Conservation (phyloP, 129 eudicot genomes). For the Flaveria robusta region DNA sequence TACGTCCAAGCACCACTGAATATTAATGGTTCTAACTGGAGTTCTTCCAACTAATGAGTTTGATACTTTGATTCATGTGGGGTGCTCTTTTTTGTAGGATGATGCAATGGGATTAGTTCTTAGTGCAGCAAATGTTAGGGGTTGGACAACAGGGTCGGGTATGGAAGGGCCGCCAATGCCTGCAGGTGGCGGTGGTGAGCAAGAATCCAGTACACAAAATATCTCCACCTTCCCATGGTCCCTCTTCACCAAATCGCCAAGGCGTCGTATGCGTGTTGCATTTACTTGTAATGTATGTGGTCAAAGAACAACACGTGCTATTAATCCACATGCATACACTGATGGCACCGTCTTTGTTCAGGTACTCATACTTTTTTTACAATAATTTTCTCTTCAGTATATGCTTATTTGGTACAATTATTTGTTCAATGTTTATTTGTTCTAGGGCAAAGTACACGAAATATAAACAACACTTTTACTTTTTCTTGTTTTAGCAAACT, state of each 20-base stretch:
- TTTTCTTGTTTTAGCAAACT: neutral
- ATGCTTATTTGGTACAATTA: neutral
- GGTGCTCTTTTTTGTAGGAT: conserved; percentile 47
- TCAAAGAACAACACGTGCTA: conserved; percentile 89
- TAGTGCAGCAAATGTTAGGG: conserved; percentile 84
- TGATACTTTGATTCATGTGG: conserved; percentile 1
- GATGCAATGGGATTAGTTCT: conserved; percentile 89
- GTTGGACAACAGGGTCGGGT: conserved; percentile 96
- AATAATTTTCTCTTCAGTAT: neutral
- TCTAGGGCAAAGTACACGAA: neutral
- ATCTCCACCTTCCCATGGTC: conserved; percentile 93
- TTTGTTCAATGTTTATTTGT: neutral
- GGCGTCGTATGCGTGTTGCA: conserved; percentile 90
- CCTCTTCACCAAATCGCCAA: conserved; percentile 88
- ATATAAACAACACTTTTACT: neutral
- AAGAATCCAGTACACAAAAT: conserved; percentile 47
- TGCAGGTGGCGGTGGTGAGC: conserved; percentile 54
- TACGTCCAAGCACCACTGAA: neutral
- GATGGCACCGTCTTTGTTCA: conserved; percentile 97
- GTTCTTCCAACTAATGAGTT: neutral
- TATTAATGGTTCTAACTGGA: neutral
- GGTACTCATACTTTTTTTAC: conserved; percentile 44
- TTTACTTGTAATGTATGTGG: conserved; percentile 95
- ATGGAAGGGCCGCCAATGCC: conserved; percentile 90
- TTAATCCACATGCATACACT: conserved; percentile 94